Base-by-base conservation (phyloP, 768 basidiomycete species). In the Termitomyces sp. region DNA sequence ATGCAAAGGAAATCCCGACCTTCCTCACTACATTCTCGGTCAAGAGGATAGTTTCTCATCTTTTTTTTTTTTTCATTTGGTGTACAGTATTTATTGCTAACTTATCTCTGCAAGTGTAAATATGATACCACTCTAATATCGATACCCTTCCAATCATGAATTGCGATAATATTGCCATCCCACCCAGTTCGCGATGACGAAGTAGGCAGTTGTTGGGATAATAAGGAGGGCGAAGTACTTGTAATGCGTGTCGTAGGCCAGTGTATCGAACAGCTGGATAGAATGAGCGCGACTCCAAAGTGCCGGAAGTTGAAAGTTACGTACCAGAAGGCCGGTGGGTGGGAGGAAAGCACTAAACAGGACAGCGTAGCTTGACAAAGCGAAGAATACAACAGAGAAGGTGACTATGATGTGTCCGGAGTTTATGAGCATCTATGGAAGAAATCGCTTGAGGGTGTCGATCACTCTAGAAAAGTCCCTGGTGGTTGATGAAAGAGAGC, bases 131-230 rank as follows among this genome's bases (percentile, higher is more conserved):
- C n/a, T 33, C 40, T 36, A 18, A 35, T 52, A 28, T 12, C 3
- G 5, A 53, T 52, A 18, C 9, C 30, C 47, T 40, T 4, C 14
- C n/a, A 6, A 18, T 83, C 72, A 95, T 12, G 93, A 93, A 71
- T 95, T 94, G 47, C 90, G 85, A 70, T 93, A 98, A 72, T 93
- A 97, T 72, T 98, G 94, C 94, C 95, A 98, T 44, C 95, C 95
- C 41, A 96, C 92, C 96, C 96, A 98, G 68, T 98, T 98, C 44
- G 94, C 93, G 67, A 98, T 98, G 55, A 93, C 90, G 71, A 95
- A 96, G 73, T 93, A 95, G 43, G 88, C 79, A 10, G 81, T 84
- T 8, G 87, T 87, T 13, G 96, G 94, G 48, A 98, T 81, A 47
- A 95, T 77, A 41, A 97, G 74, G 12, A 95, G 73, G 33, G 74